Conservation (phyloP, 139 green algal genomes). For the Edaphochlamys debaryana region DNA sequence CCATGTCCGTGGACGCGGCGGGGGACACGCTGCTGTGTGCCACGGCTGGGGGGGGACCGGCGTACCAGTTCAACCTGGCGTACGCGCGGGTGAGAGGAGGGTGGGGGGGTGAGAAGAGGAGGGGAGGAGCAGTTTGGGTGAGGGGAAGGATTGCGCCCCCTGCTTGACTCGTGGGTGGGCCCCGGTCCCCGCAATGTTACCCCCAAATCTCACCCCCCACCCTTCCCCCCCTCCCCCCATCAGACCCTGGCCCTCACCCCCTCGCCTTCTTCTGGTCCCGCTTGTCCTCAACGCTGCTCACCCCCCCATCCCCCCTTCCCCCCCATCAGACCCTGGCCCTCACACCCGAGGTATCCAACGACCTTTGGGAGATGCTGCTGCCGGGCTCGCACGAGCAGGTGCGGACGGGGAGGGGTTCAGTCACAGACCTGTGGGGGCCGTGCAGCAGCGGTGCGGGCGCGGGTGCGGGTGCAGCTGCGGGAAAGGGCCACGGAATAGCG, state of each 20-base stretch:
- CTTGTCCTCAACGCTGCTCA: not conserved
- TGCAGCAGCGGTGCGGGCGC: too few relatives aligned
- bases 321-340: slow-evolving; percentile 18
- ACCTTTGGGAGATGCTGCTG: slow-evolving; percentile 46
- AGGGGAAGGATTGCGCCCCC: too few relatives aligned
- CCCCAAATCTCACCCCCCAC: too few relatives aligned
- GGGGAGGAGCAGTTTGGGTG: not conserved
- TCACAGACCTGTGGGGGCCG: too few relatives aligned
- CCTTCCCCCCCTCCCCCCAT: too few relatives aligned
- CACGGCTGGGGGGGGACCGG: slow-evolving; percentile 15
- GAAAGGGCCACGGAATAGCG: too few relatives aligned
- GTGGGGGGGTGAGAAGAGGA: not conserved
- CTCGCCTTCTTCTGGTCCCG: too few relatives aligned
- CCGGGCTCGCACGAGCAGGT: slow-evolving; percentile 30
- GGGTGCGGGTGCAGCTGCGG: too few relatives aligned
- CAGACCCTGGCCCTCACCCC: too few relatives aligned
- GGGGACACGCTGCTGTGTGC: slow-evolving; percentile 37
- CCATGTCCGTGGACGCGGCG: not conserved
- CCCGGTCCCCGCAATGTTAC: too few relatives aligned
- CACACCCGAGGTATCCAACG: not conserved
- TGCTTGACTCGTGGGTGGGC: too few relatives aligned
- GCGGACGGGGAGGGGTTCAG: not conserved
- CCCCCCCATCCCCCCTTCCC: not conserved
- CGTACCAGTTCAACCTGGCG: slow-evolving; percentile 26
- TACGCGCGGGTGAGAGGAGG: slow-evolving; percentile 3